Evolutionary conservation across 257 asterid genomes (phyloP).

Genomic region (Verbascum thapsus): DNA sequence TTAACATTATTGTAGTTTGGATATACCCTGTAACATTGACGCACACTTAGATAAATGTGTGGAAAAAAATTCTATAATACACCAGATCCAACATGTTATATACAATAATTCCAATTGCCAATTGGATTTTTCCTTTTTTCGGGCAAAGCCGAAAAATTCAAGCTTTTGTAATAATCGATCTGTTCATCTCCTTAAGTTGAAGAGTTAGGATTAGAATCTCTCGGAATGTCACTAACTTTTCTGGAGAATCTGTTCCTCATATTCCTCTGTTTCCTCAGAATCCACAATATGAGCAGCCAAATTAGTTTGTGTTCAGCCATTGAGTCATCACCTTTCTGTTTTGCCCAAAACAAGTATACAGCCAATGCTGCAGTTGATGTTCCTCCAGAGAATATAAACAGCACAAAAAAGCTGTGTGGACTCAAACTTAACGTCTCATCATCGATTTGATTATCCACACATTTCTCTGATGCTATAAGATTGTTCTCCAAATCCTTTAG

Average conservation of each 20-base stretch:
- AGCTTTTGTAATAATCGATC: too few species aligned
- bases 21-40: too few species aligned
- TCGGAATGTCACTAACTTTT: constrained; percentile 22
- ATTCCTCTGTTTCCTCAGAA: constrained; percentile 3
- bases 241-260: constrained; percentile 6
- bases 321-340: background rate
- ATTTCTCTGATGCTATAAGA: constrained; percentile 32
- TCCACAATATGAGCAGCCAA: constrained; percentile 8
- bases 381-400: constrained; percentile 35
- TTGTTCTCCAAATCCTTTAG: constrained; percentile 36
- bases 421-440: constrained; percentile 36
- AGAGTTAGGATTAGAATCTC: background rate
- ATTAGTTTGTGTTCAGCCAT: constrained; percentile 2
- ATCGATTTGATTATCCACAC: constrained; percentile 35
- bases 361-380: constrained; percentile 40
- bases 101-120: too few species aligned
- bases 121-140: too few species aligned
- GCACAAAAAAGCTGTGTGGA: constrained; percentile 36
- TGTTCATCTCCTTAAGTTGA: background rate
- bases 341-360: constrained; percentile 23
- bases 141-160: too few species aligned
- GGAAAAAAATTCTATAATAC: too few species aligned
- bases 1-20: too few species aligned
- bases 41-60: too few species aligned
- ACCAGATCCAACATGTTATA: too few species aligned